Conservation (phyloP, 1,139 yeast genomes). For the Suhomyces wounanorum region DNA sequence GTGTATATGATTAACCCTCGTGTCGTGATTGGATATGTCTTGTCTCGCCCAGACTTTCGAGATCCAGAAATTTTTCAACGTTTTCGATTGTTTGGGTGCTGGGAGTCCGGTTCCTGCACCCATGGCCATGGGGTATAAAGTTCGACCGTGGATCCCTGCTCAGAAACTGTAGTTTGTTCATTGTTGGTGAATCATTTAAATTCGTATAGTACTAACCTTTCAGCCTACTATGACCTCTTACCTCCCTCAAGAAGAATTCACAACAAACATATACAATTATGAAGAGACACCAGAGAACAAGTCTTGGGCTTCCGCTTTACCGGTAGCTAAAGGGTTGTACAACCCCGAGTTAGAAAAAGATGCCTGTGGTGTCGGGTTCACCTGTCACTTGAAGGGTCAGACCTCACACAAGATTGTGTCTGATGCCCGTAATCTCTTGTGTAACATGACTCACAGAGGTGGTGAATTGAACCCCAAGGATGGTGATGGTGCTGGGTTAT, state of each 20-base stretch:
- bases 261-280: constrained; percentile 55
- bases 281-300: constrained; percentile 77
- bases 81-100: background rate
- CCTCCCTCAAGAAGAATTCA: constrained; percentile 43
- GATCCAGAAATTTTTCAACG: background rate
- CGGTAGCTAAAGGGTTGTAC: constrained; percentile 85
- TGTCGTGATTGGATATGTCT: constrained; percentile 10
- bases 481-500: constrained; percentile 99
- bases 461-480: constrained; percentile 96
- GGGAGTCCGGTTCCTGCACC: background rate
- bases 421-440: constrained; percentile 82
- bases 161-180: background rate
- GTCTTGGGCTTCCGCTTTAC: constrained; percentile 92
- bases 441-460: constrained; percentile 99
- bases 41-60: constrained; percentile 1
- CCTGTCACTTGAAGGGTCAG: constrained; percentile 88
- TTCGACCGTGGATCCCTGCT: background rate
- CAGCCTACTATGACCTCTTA: constrained; percentile 29
- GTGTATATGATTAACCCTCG: constrained; percentile 7
- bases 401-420: constrained; percentile 90
- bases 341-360: constrained; percentile 94
- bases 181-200: background rate
- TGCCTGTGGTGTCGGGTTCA: constrained; percentile 98
- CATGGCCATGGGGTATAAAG: background rate
- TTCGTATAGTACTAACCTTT: constrained; percentile 4